These are phyloP conservation scores for Trichophyton verrucosum DNA, from an alignment of 2,329 filamentous ascomycete species.

Conservation along the genomic window DNA sequence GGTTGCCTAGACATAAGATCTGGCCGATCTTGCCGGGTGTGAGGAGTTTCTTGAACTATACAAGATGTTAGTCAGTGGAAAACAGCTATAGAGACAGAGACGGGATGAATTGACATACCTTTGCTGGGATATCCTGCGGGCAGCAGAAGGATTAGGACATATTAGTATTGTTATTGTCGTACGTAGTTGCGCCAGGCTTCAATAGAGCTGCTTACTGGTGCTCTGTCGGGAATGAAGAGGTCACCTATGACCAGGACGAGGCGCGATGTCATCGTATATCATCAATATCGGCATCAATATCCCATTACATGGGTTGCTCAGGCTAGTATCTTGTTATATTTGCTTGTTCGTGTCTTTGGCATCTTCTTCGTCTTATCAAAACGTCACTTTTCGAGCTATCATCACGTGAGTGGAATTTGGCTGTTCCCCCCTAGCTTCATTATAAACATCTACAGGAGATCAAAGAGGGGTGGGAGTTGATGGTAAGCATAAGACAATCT, in stretches of 20 bases:
- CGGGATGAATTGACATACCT: slow-evolving; percentile 41
- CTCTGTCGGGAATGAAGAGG: slow-evolving; percentile 85
- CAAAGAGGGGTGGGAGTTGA: background rate
- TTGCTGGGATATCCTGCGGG: slow-evolving; percentile 62
- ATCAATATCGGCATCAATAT: background rate
- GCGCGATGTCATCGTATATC: slow-evolving; percentile 57
- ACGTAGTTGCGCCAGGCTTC: background rate
- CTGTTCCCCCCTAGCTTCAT: no score
- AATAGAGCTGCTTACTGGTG: slow-evolving; percentile 44
- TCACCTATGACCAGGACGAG: slow-evolving; percentile 86
- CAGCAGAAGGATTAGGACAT: background rate
- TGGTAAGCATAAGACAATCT: background rate
- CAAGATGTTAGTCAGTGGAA: slow-evolving; percentile 9
- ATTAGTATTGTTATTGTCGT: background rate
- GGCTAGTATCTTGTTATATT: background rate
- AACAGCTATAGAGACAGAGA: no score
- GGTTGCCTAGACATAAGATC: slow-evolving; percentile 66
- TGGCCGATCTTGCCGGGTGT: slow-evolving; percentile 73
- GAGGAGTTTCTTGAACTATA: slow-evolving; percentile 72
- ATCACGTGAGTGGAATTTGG: no score
- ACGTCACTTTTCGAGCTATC: background rate
- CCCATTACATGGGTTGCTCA: slow-evolving; percentile 5
- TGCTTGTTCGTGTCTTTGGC: background rate
- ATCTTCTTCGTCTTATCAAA: background rate
- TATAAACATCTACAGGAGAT: no score